phyloP scores from a whole-genome alignment of 352 stramenopile genomes.

The Phytophthora podocarpi region DNA sequence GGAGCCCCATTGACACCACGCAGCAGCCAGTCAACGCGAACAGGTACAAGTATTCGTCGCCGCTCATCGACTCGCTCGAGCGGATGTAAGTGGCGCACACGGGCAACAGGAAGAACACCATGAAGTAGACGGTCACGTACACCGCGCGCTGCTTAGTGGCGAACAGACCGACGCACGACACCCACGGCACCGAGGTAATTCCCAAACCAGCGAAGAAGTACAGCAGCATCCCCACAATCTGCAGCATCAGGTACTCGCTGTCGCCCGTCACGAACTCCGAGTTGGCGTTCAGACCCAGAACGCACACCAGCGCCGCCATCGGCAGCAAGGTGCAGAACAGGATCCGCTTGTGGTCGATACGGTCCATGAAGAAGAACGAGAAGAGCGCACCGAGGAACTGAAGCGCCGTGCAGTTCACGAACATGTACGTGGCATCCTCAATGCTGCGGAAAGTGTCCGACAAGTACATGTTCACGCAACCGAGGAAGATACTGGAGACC shows the following conservation, averaged over 20 bases:
- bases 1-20: constrained; percentile 44
- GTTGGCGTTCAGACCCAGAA: constrained; percentile 66
- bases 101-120: constrained; percentile 76
- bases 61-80: constrained; percentile 30
- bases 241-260: constrained; percentile 66
- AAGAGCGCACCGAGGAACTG: constrained; percentile 78
- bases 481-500: constrained; percentile 65
- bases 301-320: constrained; percentile 46
- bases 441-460: constrained; percentile 64
- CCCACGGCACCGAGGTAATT: constrained; percentile 74
- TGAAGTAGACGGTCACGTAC: constrained; percentile 71
- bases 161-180: constrained; percentile 77
- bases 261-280: constrained; percentile 56
- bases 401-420: constrained; percentile 73
- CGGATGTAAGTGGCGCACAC: constrained; percentile 53
- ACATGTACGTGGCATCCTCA: constrained; percentile 74
- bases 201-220: constrained; percentile 86
- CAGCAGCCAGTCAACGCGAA: constrained; percentile 56
- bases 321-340: constrained; percentile 73
- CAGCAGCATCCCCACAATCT: constrained; percentile 66
- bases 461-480: constrained; percentile 79
- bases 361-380: constrained; percentile 89
- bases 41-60: constrained; percentile 63
- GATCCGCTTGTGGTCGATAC: constrained; percentile 75
- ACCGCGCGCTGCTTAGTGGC: constrained; percentile 62